phyloP scores from a whole-genome alignment of 768 basidiomycete species.

The Auricularia auricula-judae region DNA sequence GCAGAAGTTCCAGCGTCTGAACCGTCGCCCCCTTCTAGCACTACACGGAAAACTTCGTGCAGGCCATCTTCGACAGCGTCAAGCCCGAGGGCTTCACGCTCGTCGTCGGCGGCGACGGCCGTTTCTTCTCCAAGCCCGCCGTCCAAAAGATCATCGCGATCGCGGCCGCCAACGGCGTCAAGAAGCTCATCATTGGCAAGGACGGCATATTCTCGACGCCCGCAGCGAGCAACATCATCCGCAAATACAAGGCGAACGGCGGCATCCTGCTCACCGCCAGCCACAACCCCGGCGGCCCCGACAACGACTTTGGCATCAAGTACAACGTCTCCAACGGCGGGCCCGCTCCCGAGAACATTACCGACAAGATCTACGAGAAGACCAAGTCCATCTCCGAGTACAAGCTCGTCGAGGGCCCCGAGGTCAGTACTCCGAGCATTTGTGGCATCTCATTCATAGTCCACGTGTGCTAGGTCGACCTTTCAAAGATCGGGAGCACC shows the following conservation, averaged over 20 bases:
- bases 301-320: constrained; percentile 98
- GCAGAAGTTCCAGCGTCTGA: background rate
- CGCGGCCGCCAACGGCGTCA: constrained; percentile 87
- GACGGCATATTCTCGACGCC: constrained; percentile 92
- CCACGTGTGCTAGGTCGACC: constrained; percentile 48
- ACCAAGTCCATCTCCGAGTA: constrained; percentile 81
- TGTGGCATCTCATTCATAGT: background rate
- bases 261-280: constrained; percentile 95
- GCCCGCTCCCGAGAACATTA: constrained; percentile 91
- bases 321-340: constrained; percentile 98
- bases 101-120: constrained; percentile 95
- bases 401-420: constrained; percentile 67
- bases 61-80: constrained; percentile 88
- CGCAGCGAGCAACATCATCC: constrained; percentile 90
- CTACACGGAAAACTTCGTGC: constrained; percentile 98
- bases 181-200: constrained; percentile 85
- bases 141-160: constrained; percentile 90
- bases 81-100: constrained; percentile 68
- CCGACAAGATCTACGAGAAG: constrained; percentile 88
- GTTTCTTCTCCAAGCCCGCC: constrained; percentile 77
- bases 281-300: constrained; percentile 98
- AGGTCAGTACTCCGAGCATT: constrained; percentile 37
- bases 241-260: constrained; percentile 92
- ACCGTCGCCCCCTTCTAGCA: constrained; percentile 36
- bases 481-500: constrained; percentile 70